Evolutionary conservation across 768 basidiomycete species (phyloP), one percentile per base, ranked within the genome.

Genomic region (Amanita muscaria): DNA sequence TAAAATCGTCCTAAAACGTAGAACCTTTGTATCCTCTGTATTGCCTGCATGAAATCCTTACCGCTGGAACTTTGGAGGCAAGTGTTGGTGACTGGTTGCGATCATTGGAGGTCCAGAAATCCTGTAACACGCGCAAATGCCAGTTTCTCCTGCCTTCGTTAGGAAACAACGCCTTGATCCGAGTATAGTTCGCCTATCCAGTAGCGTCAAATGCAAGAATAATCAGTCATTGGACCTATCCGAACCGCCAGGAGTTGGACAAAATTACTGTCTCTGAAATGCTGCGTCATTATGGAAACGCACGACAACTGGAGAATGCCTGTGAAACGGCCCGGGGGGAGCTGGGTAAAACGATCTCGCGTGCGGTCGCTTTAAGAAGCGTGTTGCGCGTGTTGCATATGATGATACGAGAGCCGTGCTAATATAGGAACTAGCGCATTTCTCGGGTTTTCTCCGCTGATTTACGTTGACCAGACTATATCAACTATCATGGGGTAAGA

Each of bases 131-230:
- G 22, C 71, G 72, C 46, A 83, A 58, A 44, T 66, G 66, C 74
- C 73, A 74, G 58, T 60, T 70, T 12, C 80, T 69, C 41, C 80
- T 69, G 15, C 79, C 80, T 53, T 79, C 74, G 14, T 60, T 54
- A 27, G 77, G 74, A 53, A 70, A 63, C 30, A 55, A 65, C 3
- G 58, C 55, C 54, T 75, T 80, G 9, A 70, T 48, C 12, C 57
- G 49, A 10, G 66, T 54, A 48, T 81, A 82, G 48, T 62, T 59
- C 44, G 41, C 56, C 70, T 73, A 48, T 15, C n/a, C 40, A 27
- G 47, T 18, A 27, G 40, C 12, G 37, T 40, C 37, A 22, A 41
- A 46, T 8, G 27, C n/a, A 39, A 34, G 44, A 16, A 41, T 29
- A 22, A 40, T 19, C 35, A 22, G 37, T 34, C 30, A 23, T 24